Conservation (phyloP, 2,329 filamentous ascomycete species). For the Onygena corvina region DNA sequence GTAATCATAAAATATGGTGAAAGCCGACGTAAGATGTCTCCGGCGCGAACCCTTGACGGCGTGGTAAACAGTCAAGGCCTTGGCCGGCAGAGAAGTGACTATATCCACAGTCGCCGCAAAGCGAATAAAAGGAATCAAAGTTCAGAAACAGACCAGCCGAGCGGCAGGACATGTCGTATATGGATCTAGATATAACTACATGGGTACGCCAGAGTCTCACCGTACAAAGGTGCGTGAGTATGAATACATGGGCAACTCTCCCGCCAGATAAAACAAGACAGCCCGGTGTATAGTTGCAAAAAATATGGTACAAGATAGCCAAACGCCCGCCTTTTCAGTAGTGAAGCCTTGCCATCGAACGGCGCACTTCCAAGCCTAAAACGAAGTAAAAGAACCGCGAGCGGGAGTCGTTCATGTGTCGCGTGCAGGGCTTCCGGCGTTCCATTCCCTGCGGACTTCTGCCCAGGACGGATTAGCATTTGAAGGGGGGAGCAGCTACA, state of each 20-base stretch:
- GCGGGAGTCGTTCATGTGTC: not conserved
- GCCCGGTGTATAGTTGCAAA: not conserved
- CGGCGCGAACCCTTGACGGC: too few species aligned
- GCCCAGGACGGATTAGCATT: not conserved
- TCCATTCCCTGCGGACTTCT: constrained; percentile 1
- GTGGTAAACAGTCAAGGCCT: too few species aligned
- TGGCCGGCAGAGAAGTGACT: too few species aligned
- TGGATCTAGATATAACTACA: constrained; percentile 1
- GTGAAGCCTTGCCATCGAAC: not conserved
- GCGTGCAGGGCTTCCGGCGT: not conserved
- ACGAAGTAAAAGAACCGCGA: not conserved
- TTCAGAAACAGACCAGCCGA: too few species aligned
- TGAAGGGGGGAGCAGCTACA: not conserved
- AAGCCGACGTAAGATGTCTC: too few species aligned
- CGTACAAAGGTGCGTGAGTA: not conserved
- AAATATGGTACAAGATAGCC: constrained; percentile 1
- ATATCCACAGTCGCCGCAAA: too few species aligned
- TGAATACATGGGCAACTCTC: not conserved
- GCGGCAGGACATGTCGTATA: not conserved
- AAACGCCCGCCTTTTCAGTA: constrained; percentile 5
- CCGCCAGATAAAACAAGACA: not conserved
- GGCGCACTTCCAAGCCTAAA: not conserved
- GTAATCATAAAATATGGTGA: too few species aligned
- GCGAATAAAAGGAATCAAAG: too few species aligned
- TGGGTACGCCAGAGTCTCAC: not conserved